Evolutionary conservation across 2,329 filamentous ascomycete genomes (phyloP).

Genomic region (Coniochaeta pulveracea): DNA sequence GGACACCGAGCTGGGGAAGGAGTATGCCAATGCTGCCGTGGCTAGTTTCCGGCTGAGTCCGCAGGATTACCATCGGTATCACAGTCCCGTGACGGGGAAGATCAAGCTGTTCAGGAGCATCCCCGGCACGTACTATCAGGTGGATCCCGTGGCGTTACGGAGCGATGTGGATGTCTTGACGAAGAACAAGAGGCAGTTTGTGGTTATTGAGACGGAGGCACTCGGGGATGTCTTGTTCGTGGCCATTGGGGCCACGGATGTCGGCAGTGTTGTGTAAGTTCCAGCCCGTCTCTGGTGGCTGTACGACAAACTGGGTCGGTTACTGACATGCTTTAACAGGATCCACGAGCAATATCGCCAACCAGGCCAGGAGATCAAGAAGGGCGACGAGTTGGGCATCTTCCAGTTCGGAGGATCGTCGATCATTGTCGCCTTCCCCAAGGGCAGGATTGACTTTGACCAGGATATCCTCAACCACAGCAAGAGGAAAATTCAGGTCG

Average conservation of each 20-base stretch:
- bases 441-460: constrained; percentile 24
- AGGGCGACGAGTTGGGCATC: constrained; percentile 26
- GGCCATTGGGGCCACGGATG: constrained; percentile 26
- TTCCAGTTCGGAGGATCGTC: constrained; percentile 28
- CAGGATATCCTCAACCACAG: constrained; percentile 14
- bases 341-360: constrained; percentile 21
- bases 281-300: neutral
- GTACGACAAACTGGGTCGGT: no score
- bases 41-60: constrained; percentile 28
- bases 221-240: constrained; percentile 30
- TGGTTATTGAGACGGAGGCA: constrained; percentile 23
- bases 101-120: constrained; percentile 24
- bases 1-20: constrained; percentile 18
- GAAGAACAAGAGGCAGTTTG: constrained; percentile 22
- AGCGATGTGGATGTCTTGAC: constrained; percentile 25
- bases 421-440: constrained; percentile 27
- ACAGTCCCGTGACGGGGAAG: constrained; percentile 27
- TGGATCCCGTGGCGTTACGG: constrained; percentile 21
- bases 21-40: constrained; percentile 22
- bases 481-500: neutral
- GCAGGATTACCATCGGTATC: constrained; percentile 33
- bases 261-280: constrained; percentile 26
- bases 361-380: constrained; percentile 19
- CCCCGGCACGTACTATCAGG: constrained; percentile 29
- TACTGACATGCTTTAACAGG: neutral